Evolutionary conservation across 2,329 filamentous ascomycete genomes (phyloP).

Genomic region (Alternaria hordeiaustralica): DNA sequence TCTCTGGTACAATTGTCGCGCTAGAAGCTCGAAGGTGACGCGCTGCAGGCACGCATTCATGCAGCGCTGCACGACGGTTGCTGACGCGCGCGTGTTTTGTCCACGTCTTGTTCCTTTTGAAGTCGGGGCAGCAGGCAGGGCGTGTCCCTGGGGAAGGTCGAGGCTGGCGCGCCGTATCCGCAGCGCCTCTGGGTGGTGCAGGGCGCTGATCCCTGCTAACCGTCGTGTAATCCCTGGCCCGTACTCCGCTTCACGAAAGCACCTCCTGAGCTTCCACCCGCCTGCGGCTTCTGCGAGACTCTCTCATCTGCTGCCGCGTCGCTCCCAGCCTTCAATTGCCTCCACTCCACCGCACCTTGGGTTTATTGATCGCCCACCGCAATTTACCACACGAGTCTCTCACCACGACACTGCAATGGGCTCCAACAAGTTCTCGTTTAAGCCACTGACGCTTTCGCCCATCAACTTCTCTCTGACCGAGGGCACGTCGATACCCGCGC

Average conservation of each 20-base stretch:
- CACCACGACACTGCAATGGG: slow-evolving; percentile 28
- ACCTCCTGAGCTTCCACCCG: slow-evolving; percentile 40
- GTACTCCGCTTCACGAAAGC: slow-evolving; percentile 27
- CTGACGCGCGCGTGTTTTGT: neutral
- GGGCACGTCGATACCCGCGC: slow-evolving; percentile 51
- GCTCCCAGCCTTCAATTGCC: slow-evolving; percentile 27
- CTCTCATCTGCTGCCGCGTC: slow-evolving; percentile 20
- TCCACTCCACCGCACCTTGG: slow-evolving; percentile 12
- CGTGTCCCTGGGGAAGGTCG: neutral
- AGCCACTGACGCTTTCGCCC: slow-evolving; percentile 46
- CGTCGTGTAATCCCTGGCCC: slow-evolving; percentile 28
- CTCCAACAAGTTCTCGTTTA: slow-evolving; percentile 36
- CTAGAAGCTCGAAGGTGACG: slow-evolving; percentile 8
- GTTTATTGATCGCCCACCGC: slow-evolving; percentile 8
- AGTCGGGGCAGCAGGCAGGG: neutral
- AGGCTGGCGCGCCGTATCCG: slow-evolving; percentile 7
- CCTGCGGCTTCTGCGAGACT: slow-evolving; percentile 24
- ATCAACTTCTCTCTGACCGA: slow-evolving; percentile 53
- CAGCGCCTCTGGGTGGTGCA: slow-evolving; percentile 23
- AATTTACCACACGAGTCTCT: neutral
- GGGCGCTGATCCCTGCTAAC: slow-evolving; percentile 16
- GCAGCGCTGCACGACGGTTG: neutral
- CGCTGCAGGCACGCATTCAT: neutral
- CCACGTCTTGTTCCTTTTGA: neutral
- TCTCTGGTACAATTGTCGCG: slow-evolving; percentile 12